A percentile compares a stretch with the other conserved stretches of the same genome.
Conservation (phyloP, 163 green algal genomes). For the Prototheca cutis region DNA sequence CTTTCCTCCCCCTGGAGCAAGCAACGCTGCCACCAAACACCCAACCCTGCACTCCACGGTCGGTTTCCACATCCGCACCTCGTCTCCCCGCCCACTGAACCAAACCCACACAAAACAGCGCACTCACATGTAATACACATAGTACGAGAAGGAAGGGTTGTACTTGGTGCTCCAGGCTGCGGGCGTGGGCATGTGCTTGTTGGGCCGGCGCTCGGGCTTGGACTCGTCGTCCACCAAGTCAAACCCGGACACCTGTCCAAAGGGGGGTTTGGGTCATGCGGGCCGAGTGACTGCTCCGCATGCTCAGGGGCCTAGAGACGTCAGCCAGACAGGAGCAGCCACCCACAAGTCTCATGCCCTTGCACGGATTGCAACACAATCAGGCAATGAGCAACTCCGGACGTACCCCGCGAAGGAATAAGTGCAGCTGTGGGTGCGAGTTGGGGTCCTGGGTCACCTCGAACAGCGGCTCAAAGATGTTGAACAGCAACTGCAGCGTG, state of each 20-base stretch:
- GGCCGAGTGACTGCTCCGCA: too few species aligned
- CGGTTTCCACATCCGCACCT: too few species aligned
- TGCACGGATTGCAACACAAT: too few species aligned
- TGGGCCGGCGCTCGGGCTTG: constrained; percentile 92
- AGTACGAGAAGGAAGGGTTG: constrained; percentile 72
- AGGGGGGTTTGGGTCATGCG: too few species aligned
- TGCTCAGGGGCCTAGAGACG: too few species aligned
- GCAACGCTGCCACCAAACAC: neutral
- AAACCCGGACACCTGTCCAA: constrained; percentile 83
- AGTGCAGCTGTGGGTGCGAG: constrained; percentile 92
- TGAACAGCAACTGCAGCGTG: constrained; percentile 84
- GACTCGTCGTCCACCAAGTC: constrained; percentile 99
- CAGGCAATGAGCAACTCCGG: neutral
- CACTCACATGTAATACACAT: constrained; percentile 46
- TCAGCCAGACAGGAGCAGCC: too few species aligned
- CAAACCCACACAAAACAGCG: too few species aligned
- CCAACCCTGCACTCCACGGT: neutral
- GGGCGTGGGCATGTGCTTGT: constrained; percentile 82
- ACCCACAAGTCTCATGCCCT: too few species aligned
- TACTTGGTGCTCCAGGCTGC: constrained; percentile 85
- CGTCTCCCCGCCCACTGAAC: neutral
- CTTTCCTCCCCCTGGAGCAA: too few species aligned
- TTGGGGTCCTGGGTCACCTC: constrained; percentile 88
- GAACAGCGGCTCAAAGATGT: constrained; percentile 98
- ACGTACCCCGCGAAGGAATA: constrained; percentile 76